Evolutionary conservation across 2,329 filamentous ascomycete genomes (phyloP).

Genomic region (Diaporthe caulivora): DNA sequence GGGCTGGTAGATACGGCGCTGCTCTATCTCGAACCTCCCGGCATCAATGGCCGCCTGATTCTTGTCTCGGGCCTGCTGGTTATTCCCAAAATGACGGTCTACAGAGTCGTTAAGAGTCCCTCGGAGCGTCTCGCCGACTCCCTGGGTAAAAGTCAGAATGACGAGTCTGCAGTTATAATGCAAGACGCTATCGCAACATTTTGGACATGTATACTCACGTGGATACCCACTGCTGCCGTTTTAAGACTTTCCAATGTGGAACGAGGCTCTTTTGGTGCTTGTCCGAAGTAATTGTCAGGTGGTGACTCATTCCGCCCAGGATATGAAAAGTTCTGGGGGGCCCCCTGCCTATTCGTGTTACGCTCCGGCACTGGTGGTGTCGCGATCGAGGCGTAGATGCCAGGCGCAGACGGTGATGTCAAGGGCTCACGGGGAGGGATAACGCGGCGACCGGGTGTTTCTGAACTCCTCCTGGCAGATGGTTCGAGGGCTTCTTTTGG

Average conservation of each 20-base stretch:
- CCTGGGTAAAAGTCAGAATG: background rate
- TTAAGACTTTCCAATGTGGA: constrained; percentile 16
- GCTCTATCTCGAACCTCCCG: constrained; percentile 23
- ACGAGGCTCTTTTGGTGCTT: background rate
- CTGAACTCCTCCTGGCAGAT: constrained; percentile 7
- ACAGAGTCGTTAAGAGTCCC: constrained; percentile 11
- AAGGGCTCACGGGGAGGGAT: constrained; percentile 15
- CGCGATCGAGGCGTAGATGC: background rate
- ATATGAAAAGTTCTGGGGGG: constrained; percentile 14
- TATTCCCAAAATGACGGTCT: constrained; percentile 15
- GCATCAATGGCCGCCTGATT: constrained; percentile 22
- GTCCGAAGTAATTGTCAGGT: constrained; percentile 1
- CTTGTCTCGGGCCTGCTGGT: constrained; percentile 20
- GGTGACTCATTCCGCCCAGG: constrained; percentile 13
- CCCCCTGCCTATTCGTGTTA: constrained; percentile 5
- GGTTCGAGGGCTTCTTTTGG: background rate
- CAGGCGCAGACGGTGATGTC: background rate
- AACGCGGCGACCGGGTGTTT: constrained; percentile 14
- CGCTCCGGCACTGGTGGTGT: constrained; percentile 22
- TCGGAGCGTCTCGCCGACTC: constrained; percentile 27
- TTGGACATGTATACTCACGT: background rate
- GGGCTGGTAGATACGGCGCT: constrained; percentile 17
- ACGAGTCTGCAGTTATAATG: background rate
- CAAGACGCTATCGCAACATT: background rate
- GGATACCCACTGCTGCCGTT: constrained; percentile 2